Base-by-base conservation (phyloP, 441 rosid species). In the Pelargonium citronellum region DNA sequence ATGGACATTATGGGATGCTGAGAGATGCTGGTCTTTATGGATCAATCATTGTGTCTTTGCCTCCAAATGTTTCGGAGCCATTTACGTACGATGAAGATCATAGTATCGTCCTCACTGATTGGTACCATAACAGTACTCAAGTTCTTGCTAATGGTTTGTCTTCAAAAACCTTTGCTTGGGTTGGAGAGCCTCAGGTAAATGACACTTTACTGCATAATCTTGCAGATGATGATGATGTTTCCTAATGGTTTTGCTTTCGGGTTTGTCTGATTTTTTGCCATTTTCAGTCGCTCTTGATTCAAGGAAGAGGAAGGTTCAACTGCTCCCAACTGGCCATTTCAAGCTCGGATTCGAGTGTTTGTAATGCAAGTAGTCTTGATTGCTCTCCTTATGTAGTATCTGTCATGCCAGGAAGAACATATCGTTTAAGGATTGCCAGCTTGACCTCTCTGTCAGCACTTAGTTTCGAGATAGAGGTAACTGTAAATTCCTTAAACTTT, bases 1-100 rank as follows among this genome's bases (percentile, higher is more conserved):
- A 47, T 47, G 55, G 55, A 9, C 55, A 47, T 13, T 47, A 47
- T 47, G 55, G 55, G n/a, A 47, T 47, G 55, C 55, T 47, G n/a
- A 47, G 55, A 47, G 13, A 47, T 12, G 55, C 2, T 47, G 55
- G 55, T 47, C 55, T 47, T 10, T 47, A 47, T 12, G 55, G 55
- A 13, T 47, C 55, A 47, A 47, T 47, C 55, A 47, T 47, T 9
- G 55, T 47, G 4, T 10, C 55, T 13, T 3, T 3, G 13, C 55
- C 55, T 47, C 55, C 7, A 47, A 47, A 47, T 12, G n/a, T 47
- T 12, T 47, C 55, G 4, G 55, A 47, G 15, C 55, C 55, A 12
- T 47, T 47, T 12, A 10, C 55, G n/a, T 47, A 47, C 15, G 55
- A 47, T 12, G 55, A 47, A 13, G 55, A 47, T 47, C 55, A 47